phyloP scores from a whole-genome alignment of 2,329 filamentous ascomycete genomes.

The Neofusicoccum kwambonambiense region DNA sequence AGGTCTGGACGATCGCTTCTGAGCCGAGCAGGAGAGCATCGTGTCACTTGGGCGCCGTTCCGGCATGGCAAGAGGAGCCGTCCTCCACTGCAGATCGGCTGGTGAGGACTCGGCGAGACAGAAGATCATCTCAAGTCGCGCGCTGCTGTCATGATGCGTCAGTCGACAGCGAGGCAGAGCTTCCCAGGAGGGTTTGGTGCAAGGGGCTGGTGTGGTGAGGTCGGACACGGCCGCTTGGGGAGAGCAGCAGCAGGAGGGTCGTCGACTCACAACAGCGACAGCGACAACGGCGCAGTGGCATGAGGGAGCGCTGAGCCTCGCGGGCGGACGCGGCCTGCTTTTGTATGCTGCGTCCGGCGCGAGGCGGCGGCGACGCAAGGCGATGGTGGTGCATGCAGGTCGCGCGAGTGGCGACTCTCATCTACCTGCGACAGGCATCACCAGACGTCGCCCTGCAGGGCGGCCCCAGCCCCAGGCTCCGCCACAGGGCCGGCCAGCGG shows the following conservation, averaged over 20 bases:
- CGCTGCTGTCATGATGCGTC: slow-evolving; percentile 6
- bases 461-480: not conserved
- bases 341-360: slow-evolving; percentile 13
- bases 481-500: not conserved
- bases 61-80: slow-evolving; percentile 1
- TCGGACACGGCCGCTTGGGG: not conserved
- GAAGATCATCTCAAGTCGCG: not conserved
- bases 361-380: slow-evolving; percentile 1
- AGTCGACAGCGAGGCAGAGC: slow-evolving; percentile 3
- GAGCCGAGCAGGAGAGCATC: slow-evolving; percentile 7
- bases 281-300: not conserved
- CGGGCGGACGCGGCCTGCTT: slow-evolving; percentile 7
- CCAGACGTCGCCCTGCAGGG: not conserved
- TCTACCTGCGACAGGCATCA: slow-evolving; percentile 12
- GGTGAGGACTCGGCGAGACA: slow-evolving; percentile 4
- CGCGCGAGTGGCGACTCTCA: slow-evolving; percentile 10
- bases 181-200: not conserved
- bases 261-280: not conserved
- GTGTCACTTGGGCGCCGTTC: not conserved
- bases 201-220: slow-evolving; percentile 2
- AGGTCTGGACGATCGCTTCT: slow-evolving; percentile 7
- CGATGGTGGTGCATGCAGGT: slow-evolving; percentile 4
- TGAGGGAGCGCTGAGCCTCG: slow-evolving; percentile 2
- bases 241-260: not conserved
- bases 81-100: slow-evolving; percentile 3